Percentiles rank a stretch among this genome's conserved stretches.
These are phyloP conservation scores for Nasturtium officinale DNA, from an alignment of 345 rosid species.

Conservation along the genomic window DNA sequence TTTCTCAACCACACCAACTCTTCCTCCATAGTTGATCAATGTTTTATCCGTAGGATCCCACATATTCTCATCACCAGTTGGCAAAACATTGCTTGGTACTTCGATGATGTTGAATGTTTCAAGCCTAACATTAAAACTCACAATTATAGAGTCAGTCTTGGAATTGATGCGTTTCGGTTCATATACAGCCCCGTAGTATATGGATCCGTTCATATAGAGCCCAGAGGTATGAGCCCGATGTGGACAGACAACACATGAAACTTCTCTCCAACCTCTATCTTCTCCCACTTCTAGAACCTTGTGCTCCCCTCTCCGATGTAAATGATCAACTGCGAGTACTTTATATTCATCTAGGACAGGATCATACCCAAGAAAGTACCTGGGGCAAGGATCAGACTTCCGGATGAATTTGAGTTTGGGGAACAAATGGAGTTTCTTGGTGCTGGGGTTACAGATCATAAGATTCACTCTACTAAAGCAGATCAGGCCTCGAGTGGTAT, in stretches of 20 bases:
- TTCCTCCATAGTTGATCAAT: not conserved
- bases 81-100: not conserved
- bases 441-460: not conserved
- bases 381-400: not conserved
- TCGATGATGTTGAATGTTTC: constrained; percentile 18
- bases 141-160: not conserved
- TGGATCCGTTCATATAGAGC: constrained; percentile 17
- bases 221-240: not conserved
- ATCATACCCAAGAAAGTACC: not conserved
- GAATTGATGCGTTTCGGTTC: not conserved
- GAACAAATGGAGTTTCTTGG: not conserved
- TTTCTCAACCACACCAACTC: not conserved
- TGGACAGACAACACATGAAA: not conserved
- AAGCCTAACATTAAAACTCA: constrained; percentile 20
- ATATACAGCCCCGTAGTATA: constrained; percentile 7
- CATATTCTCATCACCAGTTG: not conserved
- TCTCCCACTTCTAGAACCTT: not conserved
- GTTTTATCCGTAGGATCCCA: not conserved
- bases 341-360: constrained; percentile 13
- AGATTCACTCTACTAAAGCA: not conserved
- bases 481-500: not conserved
- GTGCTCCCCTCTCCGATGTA: not conserved
- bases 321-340: not conserved
- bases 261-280: constrained; percentile 21
- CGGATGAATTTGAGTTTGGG: not conserved